These are phyloP conservation scores for Tolypocladium tropicale DNA, from an alignment of 2,329 filamentous ascomycete genomes.

Conservation along the genomic window DNA sequence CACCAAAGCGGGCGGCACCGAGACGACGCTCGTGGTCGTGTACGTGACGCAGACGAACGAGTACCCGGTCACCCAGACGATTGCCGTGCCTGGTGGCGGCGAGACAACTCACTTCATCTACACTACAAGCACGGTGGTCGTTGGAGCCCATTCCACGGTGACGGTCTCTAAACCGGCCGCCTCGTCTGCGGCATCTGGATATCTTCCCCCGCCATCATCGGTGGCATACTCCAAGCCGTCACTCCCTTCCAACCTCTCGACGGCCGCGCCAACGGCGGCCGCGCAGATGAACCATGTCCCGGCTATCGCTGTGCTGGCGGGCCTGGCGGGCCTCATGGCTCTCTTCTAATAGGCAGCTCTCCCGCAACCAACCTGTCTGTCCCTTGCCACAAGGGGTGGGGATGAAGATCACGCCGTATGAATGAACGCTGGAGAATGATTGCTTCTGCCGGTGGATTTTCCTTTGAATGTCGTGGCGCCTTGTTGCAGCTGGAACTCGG, in stretches of 20 bases:
- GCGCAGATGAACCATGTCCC: constrained; percentile 18
- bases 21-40: constrained; percentile 20
- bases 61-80: constrained; percentile 33
- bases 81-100: constrained; percentile 24
- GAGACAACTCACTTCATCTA: constrained; percentile 24
- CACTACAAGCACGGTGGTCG: constrained; percentile 28
- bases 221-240: constrained; percentile 8
- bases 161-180: constrained; percentile 1
- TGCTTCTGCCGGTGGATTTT: not conserved
- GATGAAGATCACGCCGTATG: too few species aligned
- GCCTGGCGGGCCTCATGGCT: constrained; percentile 5
- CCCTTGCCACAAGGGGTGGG: not conserved
- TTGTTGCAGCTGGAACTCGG: not conserved
- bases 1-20: constrained; percentile 25
- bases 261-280: constrained; percentile 14
- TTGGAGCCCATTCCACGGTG: constrained; percentile 18
- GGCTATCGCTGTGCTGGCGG: constrained; percentile 18
- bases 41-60: constrained; percentile 33
- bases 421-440: too few species aligned
- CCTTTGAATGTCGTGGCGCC: not conserved
- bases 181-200: not conserved
- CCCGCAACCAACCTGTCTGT: not conserved
- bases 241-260: constrained; percentile 15
- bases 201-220: constrained; percentile 13
- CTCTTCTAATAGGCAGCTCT: constrained; percentile 2